Evolutionary conservation across 2,329 filamentous ascomycete species (phyloP).

Genomic region (Botrytis byssoidea): DNA sequence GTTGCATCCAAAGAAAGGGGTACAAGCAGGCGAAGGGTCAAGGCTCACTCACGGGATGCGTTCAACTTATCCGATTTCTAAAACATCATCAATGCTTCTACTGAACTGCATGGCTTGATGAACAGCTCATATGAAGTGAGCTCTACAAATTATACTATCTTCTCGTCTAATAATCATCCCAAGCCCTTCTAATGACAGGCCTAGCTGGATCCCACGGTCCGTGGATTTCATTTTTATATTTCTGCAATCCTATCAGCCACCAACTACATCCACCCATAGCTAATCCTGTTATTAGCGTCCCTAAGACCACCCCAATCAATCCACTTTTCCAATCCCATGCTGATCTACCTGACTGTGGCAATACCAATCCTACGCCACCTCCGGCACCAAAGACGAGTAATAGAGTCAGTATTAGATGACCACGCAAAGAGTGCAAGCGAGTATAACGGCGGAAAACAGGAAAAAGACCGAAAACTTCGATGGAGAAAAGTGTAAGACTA

Average conservation of each 20-base stretch:
- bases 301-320: constrained; percentile 69
- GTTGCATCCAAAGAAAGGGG: not conserved
- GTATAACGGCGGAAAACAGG: constrained; percentile 95
- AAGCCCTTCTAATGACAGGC: constrained; percentile 66
- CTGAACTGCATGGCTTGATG: not conserved
- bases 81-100: not conserved
- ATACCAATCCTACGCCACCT: constrained; percentile 65
- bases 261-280: constrained; percentile 93
- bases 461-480: constrained; percentile 95
- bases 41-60: not conserved
- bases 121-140: not conserved
- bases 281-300: constrained; percentile 69
- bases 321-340: constrained; percentile 38
- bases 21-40: not conserved
- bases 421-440: constrained; percentile 75
- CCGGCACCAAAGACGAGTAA: constrained; percentile 77
- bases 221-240: constrained; percentile 98
- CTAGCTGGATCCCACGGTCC: constrained; percentile 96
- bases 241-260: constrained; percentile 96
- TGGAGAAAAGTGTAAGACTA: constrained; percentile 89
- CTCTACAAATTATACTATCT: too few relatives aligned
- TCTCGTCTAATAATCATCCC: constrained; percentile 16
- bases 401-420: constrained; percentile 75
- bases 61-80: not conserved
- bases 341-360: constrained; percentile 55